These are phyloP conservation scores for Picea abies DNA, from an alignment of 83 land plant species.

Conservation along the genomic window DNA sequence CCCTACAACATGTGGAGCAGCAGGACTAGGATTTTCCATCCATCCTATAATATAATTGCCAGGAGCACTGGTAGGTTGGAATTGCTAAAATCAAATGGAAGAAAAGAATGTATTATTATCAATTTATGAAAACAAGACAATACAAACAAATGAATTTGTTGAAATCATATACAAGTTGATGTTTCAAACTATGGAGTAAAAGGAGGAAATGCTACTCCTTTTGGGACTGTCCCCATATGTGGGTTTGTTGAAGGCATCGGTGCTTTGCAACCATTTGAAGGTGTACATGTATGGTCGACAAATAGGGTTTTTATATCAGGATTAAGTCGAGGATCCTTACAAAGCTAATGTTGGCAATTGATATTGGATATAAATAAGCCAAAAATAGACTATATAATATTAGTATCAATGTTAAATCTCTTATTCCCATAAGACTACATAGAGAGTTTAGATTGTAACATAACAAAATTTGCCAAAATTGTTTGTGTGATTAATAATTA, in stretches of 20 bases:
- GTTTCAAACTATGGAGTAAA: constrained; percentile 45
- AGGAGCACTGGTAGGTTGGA: constrained; percentile 81
- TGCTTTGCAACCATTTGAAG: constrained; percentile 88
- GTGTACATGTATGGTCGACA: constrained; percentile 86
- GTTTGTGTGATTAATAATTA: no score
- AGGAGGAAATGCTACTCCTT: constrained; percentile 65
- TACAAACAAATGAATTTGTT: background rate
- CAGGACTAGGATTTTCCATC: constrained; percentile 87
- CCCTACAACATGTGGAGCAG: constrained; percentile 69
- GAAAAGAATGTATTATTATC: background rate
- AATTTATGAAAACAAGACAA: background rate
- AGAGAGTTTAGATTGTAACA: background rate
- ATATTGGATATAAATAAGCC: constrained; percentile 48
- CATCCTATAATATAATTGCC: constrained; percentile 85
- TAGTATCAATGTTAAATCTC: no score
- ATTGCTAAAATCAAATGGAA: constrained; percentile 56
- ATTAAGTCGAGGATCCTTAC: constrained; percentile 91
- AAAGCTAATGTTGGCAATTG: constrained; percentile 98
- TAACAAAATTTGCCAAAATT: no score
- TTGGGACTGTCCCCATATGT: constrained; percentile 45
- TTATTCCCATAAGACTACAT: background rate
- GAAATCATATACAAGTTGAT: background rate
- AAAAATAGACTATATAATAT: background rate
- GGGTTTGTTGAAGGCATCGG: constrained; percentile 85
- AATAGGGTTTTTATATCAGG: constrained; percentile 98